Percentiles rank a stretch among this genome's conserved stretches.
These are phyloP conservation scores for Verbascum thapsus DNA, from an alignment of 257 asterid genomes.

Conservation along the genomic window DNA sequence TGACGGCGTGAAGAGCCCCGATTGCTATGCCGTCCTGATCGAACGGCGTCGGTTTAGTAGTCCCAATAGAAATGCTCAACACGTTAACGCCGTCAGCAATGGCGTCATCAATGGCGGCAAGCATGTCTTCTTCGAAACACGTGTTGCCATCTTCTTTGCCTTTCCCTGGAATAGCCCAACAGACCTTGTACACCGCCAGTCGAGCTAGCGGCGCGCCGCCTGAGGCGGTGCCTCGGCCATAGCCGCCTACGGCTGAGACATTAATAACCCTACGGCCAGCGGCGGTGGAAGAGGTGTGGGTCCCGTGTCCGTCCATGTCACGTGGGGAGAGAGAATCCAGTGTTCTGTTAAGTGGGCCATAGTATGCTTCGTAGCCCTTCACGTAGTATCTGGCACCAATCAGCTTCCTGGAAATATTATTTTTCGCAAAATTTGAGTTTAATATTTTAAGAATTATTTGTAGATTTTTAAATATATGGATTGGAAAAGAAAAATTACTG, in stretches of 20 bases:
- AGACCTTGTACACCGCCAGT: constrained; percentile 81
- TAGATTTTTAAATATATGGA: too few species aligned
- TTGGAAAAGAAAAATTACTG: too few species aligned
- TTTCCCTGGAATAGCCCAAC: constrained; percentile 75
- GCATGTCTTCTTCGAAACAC: constrained; percentile 78
- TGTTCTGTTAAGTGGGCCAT: constrained; percentile 65
- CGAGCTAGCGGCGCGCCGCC: constrained; percentile 89
- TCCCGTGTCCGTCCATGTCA: constrained; percentile 94
- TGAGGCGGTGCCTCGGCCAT: constrained; percentile 74
- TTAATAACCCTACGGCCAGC: constrained; percentile 55
- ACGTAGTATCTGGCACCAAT: constrained; percentile 88
- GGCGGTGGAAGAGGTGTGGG: constrained; percentile 80
- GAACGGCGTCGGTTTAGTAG: constrained; percentile 42
- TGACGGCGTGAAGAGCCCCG: constrained; percentile 79
- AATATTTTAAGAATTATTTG: too few species aligned
- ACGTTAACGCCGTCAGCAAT: constrained; percentile 85
- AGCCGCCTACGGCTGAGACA: constrained; percentile 72
- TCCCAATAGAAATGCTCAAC: constrained; percentile 74
- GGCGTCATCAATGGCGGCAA: constrained; percentile 92
- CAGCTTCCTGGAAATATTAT: constrained; percentile 57
- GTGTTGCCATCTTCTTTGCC: constrained; percentile 68
- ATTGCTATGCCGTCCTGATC: constrained; percentile 59
- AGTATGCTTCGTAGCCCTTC: constrained; percentile 65
- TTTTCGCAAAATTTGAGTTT: background rate
- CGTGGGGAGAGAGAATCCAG: constrained; percentile 75